Evolutionary conservation across 345 rosid species (phyloP), one percentile per base, ranked within the genome.

Genomic region (Syzygium aqueum): DNA sequence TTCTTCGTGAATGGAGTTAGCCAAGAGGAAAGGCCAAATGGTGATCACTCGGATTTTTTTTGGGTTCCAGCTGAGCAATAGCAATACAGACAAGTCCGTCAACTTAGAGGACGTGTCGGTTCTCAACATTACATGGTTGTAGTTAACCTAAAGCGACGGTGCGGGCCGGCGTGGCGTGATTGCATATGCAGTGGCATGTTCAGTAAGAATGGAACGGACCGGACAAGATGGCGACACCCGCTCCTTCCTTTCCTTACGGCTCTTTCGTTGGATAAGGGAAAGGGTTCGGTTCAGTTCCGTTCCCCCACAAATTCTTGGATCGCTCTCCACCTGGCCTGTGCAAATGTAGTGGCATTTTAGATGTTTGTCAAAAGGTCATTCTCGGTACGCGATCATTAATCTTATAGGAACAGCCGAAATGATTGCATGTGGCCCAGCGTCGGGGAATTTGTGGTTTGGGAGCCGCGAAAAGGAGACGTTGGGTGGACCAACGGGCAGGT

Each of bases 31-130:
- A 37, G 16, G 11, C 78, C 22, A 30, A 30, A 73, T 9, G 80
- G 11, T 12, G 80, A 67, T 4, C 2, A 0, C 78, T 67, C 7
- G 49, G 80, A 33, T 21, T 0, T 4, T 4, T 17, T 0, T 30
- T 21, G 80, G 80, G 46, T 19, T 67, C 46, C 23, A 33, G 33
- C 25, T 25, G 33, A 73, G 49, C 49, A 9, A 73, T 33, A 4
- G 49, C 49, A 9, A 73, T 33, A 4, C 77, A 4, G 40, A 15
- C 77, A 15, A 17, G 37, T 30, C 77, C 77, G 6, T 16, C 17
- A 16, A 40, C 30, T 65, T 3, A 15, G 37, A 13, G 73, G 73
- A 0, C 33, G 33, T 1, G 21, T 7, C 23, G 30, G 77, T 65
- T 33, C 25, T 33, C 46, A 6, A 33, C 46, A 67, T 17, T 67